Evolutionary conservation across 1,139 yeast species (phyloP).

Genomic region (Magnusiomyces suaveolens): DNA sequence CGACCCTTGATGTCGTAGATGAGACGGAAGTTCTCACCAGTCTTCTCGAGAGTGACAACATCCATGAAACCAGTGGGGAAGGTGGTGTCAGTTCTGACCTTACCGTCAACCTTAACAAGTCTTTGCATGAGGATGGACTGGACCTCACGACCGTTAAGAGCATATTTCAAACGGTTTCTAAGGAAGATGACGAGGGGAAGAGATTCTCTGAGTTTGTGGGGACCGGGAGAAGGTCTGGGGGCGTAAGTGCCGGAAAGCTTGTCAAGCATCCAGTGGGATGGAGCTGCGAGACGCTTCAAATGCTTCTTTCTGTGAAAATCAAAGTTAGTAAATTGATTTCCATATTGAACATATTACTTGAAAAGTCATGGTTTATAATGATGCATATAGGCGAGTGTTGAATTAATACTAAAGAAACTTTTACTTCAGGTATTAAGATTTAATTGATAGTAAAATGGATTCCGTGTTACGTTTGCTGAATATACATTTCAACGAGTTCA

Average conservation of each 20-base stretch:
- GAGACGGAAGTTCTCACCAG: constrained; percentile 98
- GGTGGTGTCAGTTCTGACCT: constrained; percentile 97
- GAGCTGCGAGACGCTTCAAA: constrained; percentile 97
- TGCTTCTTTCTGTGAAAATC: constrained; percentile 64
- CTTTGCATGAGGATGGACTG: constrained; percentile 98
- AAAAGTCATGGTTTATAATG: too few species aligned
- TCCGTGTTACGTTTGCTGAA: too few species aligned
- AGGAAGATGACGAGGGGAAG: constrained; percentile 95
- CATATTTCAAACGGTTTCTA: constrained; percentile 99
- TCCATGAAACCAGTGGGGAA: constrained; percentile 99
- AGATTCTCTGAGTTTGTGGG: constrained; percentile 98
- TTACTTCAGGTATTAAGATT: too few species aligned
- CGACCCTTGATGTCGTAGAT: constrained; percentile 97
- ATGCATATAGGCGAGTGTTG: too few species aligned
- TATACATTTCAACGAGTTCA: too few species aligned
- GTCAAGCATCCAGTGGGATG: constrained; percentile 99
- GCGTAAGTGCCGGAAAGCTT: constrained; percentile 99
- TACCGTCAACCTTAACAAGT: constrained; percentile 97
- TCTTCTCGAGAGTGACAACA: constrained; percentile 91
- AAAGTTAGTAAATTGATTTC: background rate
- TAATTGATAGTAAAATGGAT: too few species aligned
- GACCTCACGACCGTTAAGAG: constrained; percentile 98
- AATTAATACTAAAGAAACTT: too few species aligned
- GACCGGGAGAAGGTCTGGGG: constrained; percentile 99
- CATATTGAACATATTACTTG: too few species aligned